Evolutionary conservation across 2,329 filamentous ascomycete species (phyloP), one percentile per base, ranked within the genome.

Genomic region (Beauveria caledonica): DNA sequence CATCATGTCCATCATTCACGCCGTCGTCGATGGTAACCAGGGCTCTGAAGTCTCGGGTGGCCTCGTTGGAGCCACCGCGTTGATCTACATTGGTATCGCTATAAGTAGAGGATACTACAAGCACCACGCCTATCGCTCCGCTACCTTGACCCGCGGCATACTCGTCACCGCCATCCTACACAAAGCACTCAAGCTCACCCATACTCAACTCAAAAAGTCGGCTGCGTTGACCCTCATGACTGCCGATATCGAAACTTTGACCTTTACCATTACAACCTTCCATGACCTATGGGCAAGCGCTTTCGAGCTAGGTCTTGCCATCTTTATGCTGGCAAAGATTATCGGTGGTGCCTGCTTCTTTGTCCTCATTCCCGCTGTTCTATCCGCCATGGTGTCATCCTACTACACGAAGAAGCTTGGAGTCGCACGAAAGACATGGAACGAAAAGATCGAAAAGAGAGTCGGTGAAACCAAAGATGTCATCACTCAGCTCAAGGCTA

Each of bases 401-500:
- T 59, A 58, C 42, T 49, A 48, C 23, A 51, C 54, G 27, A 52
- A 58, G 56, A 52, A 42, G 33, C 33, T 62, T 11, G 55, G 40
- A 17, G 21, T 42, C 13, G 60, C 60, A 5, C 48, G 55, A 5
- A 55, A 19, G 29, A 44, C 21, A 2, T 62, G 60, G 60, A 62
- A 62, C 44, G 55, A 54, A 45, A 59, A 55, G 42, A 55, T 59
- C 29, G 46, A 58, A 49, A 49, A 49, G 11, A 23, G 60, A 25
- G 60, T 62, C 25, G 55, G 29, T 6, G 50, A 53, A 17, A 62
- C 56, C 27, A 59, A 53, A 25, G 49, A 58, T 39, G 56, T 71
- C 44, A 67, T 76, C 1, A 58, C 63, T 5, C 67, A 68, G 6
- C 72, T 76, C 64, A 75, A 73, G 55, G 67, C 66, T 25, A 63